A percentile compares a stretch with the other conserved stretches of the same genome.
Conservation (phyloP, 2,329 filamentous ascomycete genomes). For the Alternaria sp. region DNA sequence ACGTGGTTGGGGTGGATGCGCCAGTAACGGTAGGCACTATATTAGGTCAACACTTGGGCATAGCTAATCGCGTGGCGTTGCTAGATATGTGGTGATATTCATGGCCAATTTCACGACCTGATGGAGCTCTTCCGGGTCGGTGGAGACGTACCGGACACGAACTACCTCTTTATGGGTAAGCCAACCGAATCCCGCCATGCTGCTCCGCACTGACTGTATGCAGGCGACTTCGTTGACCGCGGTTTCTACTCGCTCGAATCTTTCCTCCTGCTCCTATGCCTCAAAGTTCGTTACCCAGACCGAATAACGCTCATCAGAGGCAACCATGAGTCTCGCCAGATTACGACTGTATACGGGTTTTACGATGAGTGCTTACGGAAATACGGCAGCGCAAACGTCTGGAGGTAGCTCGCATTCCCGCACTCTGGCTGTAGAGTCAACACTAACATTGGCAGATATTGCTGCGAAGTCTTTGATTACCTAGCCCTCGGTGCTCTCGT, state of each 20-base stretch:
- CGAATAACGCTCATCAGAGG: conserved; percentile 95
- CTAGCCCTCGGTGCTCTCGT: conserved; percentile 88
- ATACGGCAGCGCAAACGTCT: conserved; percentile 95
- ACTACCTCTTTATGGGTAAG: conserved; percentile 95
- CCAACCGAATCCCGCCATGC: not conserved
- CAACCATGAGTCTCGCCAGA: conserved; percentile 95
- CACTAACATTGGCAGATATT: conserved; percentile 59
- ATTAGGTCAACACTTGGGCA: not conserved
- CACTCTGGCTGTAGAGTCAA: not conserved
- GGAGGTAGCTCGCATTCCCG: conserved; percentile 55
- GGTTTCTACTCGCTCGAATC: conserved; percentile 98
- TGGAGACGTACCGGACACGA: conserved; percentile 92
- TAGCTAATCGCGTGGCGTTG: not conserved
- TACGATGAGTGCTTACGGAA: conserved; percentile 97
- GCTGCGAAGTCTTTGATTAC: conserved; percentile 98
- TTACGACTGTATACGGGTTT: conserved; percentile 97
- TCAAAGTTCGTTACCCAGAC: conserved; percentile 97
- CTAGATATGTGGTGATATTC: conserved; percentile 81
- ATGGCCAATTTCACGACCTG: conserved; percentile 94
- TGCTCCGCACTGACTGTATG: not conserved
- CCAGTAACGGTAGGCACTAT: conserved; percentile 77
- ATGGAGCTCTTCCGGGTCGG: conserved; percentile 97
- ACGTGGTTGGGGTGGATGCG: conserved; percentile 93
- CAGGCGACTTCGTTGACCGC: conserved; percentile 95
- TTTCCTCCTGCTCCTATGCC: conserved; percentile 90